Evolutionary conservation across 371 early-diverging fungal genomes (phyloP), one percentile per base, ranked within the genome.

Genomic region (Zopfochytrium polystomum): DNA sequence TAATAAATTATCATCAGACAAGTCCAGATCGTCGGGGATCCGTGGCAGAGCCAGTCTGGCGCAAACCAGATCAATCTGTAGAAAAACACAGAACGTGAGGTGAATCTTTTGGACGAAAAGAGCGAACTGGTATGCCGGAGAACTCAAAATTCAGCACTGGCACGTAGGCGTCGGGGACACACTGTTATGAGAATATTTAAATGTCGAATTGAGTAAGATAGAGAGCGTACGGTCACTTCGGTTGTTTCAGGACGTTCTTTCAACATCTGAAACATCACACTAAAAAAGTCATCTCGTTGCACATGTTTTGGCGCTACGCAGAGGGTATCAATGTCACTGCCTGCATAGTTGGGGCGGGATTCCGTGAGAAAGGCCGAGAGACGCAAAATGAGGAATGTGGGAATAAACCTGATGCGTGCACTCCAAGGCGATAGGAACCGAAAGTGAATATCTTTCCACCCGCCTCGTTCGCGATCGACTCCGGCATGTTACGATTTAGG

Each of bases 381-480:
- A 22, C 25, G 49, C 25, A 25, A 18, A 20, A 15, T 20, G 49
- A 48, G 13, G 15, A 7, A 29, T 5, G 13, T 18, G 18, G 33
- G 3, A 22, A 64, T 67, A 54, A 78, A 82, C 96, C 92, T 62
- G 89, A 82, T 26, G 90, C 90, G 76, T 99, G 99, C 0, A 98
- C 99, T 23, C 99, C 99, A 7, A 99, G 80, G 44, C 99, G 83
- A 74, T 96, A 99, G 52, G 98, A 97, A 9, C 99, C 99, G 79
- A 94, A 99, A 0, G 99, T 98, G 71, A 92, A 99, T 42, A 99
- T 98, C 76, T 96, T 96, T 34, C 99, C 99, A 43, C 96, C 96
- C 42, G 89, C 91, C 56, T 90, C 88, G 53, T 76, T 82, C 1
- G 95, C 95, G 26, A 91, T 66, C 11, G 85, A 74, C 63, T 90